Evolutionary conservation across 2,329 filamentous ascomycete species (phyloP), one percentile per base, ranked within the genome.

Genomic region (Mycosphaerella sp.): DNA sequence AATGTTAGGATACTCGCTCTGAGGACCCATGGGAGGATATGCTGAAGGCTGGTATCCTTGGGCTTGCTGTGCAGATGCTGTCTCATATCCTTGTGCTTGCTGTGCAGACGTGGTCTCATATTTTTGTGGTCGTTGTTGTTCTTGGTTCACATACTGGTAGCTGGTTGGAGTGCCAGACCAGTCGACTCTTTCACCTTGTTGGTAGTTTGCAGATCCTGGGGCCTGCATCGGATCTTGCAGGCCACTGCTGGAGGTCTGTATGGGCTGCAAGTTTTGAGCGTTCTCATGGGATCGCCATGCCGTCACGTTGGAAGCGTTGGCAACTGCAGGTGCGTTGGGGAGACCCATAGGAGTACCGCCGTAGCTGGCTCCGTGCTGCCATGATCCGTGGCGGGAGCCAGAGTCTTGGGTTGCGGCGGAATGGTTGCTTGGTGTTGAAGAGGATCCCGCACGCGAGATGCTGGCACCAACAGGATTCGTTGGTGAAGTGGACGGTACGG

Each of bases 261-360:
- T 29, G 4, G 48, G 48, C n/a, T 53, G 50, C 23, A 56, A 32
- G 34, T 48, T 54, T 44, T 60, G 57, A 4, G 51, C 48, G 29
- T 55, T 60, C 14, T 67, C 65, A 41, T 66, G 65, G 11, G 66
- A 63, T 54, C 66, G 56, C 66, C 66, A 67, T 11, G 61, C 57
- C 10, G 64, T 60, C 45, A 66, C 51, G 12, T 45, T 56, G 1
- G 60, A 51, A 3, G 56, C 59, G 45, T 59, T 55, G 11, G 59
- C 48, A 6, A 61, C 53, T 6, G 59, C 38, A 26, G 48, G 56
- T 17, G 55, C 45, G 14, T 53, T 60, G 2, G 59, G 56, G 11
- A 63, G 52, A 9, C 57, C 54, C 40, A 63, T 56, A 4, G 58
- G 54, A 21, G 51, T 48, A 48, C 57, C 48, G 9, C 58, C 54